Evolutionary conservation across 352 stramenopile species (phyloP).

Genomic region (Phytophthora idaei): DNA sequence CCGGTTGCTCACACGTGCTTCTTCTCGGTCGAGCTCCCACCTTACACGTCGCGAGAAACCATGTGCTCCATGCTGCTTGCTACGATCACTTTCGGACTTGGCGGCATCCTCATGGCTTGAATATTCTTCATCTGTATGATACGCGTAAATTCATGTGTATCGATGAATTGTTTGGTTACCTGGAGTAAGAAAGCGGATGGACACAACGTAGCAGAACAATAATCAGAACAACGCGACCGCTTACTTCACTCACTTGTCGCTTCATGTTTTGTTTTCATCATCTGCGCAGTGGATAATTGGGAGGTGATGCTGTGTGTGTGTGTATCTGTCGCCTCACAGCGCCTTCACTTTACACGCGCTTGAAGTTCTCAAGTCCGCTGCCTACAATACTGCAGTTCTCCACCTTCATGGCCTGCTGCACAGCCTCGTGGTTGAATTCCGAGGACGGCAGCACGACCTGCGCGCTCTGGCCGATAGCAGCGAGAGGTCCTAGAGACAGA

Average conservation of each 20-base stretch:
- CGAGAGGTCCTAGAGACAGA: constrained; percentile 75
- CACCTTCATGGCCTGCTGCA: constrained; percentile 77
- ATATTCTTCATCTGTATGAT: background rate
- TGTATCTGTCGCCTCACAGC: constrained; percentile 14
- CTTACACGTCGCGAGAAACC: constrained; percentile 90
- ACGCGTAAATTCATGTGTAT: constrained; percentile 2
- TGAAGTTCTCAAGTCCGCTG: constrained; percentile 77
- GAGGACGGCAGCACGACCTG: constrained; percentile 80
- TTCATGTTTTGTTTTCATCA: constrained; percentile 39
- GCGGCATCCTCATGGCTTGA: constrained; percentile 90
- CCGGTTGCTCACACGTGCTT: constrained; percentile 96
- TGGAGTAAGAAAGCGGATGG: background rate
- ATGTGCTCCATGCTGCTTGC: constrained; percentile 93
- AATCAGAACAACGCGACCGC: constrained; percentile 13
- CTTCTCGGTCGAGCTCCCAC: constrained; percentile 94
- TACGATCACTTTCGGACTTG: constrained; percentile 94
- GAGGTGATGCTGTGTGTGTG: constrained; percentile 15
- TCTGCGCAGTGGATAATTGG: constrained; percentile 23
- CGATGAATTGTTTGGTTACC: background rate
- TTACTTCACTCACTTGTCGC: constrained; percentile 37
- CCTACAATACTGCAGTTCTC: constrained; percentile 83
- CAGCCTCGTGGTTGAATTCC: constrained; percentile 69
- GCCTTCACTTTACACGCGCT: constrained; percentile 70
- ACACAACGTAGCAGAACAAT: background rate
- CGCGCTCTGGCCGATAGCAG: constrained; percentile 73